phyloP scores from a whole-genome alignment of 768 basidiomycete genomes.

The Asterophora lycoperdoides region DNA sequence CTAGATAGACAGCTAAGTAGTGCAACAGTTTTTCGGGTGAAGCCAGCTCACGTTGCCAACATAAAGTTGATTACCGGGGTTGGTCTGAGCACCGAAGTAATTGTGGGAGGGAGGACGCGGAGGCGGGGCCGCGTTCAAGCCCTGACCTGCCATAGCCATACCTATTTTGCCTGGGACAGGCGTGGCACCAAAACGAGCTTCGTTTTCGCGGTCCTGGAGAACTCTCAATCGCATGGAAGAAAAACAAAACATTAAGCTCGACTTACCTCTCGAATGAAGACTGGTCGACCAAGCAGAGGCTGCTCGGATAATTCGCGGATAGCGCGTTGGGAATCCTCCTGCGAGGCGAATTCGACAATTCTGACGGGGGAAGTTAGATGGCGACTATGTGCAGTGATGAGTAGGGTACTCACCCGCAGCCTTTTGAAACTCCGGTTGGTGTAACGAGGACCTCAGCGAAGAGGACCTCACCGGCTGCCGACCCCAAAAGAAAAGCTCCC shows the following conservation, averaged over 20 bases:
- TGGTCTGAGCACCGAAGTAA: conserved; percentile 52
- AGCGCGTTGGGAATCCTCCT: conserved; percentile 85
- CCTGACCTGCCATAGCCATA: conserved; percentile 93
- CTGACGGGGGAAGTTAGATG: conserved; percentile 36
- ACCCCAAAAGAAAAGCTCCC: conserved; percentile 87
- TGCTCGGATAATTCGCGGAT: conserved; percentile 90
- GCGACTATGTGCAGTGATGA: conserved; percentile 10
- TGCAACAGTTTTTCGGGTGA: not conserved
- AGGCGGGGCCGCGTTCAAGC: conserved; percentile 72
- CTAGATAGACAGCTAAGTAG: conserved; percentile 36
- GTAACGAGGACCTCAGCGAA: conserved; percentile 99
- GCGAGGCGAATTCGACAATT: conserved; percentile 92
- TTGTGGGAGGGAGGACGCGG: conserved; percentile 82
- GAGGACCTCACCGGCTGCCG: conserved; percentile 98
- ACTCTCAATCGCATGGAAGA: not conserved
- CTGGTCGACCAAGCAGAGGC: conserved; percentile 85
- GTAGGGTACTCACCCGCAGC: conserved; percentile 82
- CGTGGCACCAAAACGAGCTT: conserved; percentile 92
- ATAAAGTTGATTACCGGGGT: conserved; percentile 90
- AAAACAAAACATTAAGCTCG: not conserved
- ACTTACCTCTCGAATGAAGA: conserved; percentile 92
- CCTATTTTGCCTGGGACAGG: conserved; percentile 96
- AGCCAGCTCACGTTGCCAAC: conserved; percentile 73
- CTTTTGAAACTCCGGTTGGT: conserved; percentile 94
- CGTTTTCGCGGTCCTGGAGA: conserved; percentile 88